Conservation (phyloP, 2,329 filamentous ascomycete species). For the Apiospora hydei region DNA sequence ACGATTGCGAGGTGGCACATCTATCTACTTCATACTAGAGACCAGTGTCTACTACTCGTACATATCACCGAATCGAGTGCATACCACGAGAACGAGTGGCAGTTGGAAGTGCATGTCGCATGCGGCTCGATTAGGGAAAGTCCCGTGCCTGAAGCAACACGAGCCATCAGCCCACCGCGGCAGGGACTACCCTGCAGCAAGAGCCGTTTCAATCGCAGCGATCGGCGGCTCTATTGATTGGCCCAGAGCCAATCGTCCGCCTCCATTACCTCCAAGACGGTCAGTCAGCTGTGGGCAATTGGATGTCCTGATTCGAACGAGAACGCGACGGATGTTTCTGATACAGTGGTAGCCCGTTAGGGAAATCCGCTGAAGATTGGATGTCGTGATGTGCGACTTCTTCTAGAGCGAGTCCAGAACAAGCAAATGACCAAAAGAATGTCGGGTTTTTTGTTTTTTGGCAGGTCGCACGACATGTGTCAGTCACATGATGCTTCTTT, state of each 20-base stretch:
- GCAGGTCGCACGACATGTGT: neutral
- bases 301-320: neutral
- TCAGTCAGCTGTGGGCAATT: neutral
- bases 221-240: conserved; percentile 23
- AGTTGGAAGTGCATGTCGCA: conserved; percentile 15
- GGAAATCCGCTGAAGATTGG: neutral
- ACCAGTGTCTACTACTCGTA: neutral
- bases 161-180: neutral
- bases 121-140: conserved; percentile 21
- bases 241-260: conserved; percentile 6
- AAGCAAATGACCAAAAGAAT: neutral
- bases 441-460: neutral
- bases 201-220: conserved; percentile 23
- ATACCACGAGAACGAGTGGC: neutral
- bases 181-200: conserved; percentile 19
- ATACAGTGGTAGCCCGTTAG: neutral
- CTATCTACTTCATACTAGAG: neutral
- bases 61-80: neutral
- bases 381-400: neutral
- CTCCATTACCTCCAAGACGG: neutral
- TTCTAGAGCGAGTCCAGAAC: conserved; percentile 1
- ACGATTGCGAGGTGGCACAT: neutral
- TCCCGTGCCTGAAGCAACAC: conserved; percentile 11
- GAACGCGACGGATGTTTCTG: neutral
- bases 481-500: no score